A percentile compares a stretch with the other conserved stretches of the same genome.
Conservation (phyloP, 2,329 filamentous ascomycete genomes). For the Lecanicillium sp. region DNA sequence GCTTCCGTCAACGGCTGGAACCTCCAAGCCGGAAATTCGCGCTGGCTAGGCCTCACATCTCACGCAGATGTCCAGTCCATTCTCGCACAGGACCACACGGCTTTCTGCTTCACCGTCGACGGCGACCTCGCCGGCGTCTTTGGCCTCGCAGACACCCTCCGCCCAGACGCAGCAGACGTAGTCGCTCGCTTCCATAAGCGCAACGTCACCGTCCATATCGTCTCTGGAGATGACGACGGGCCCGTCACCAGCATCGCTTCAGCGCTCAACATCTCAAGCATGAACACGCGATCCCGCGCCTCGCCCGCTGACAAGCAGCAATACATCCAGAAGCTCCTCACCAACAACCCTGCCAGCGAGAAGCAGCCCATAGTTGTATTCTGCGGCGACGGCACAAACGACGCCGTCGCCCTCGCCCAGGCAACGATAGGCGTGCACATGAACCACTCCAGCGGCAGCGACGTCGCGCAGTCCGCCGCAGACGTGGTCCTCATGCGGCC, state of each 20-base stretch:
- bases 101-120: slow-evolving; percentile 38
- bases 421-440: slow-evolving; percentile 67
- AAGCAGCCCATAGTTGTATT: slow-evolving; percentile 49
- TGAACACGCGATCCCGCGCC: slow-evolving; percentile 32
- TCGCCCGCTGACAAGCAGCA: slow-evolving; percentile 36
- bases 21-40: slow-evolving; percentile 40
- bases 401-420: slow-evolving; percentile 62
- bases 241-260: slow-evolving; percentile 33
- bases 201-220: slow-evolving; percentile 35
- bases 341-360: neutral
- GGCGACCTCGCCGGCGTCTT: slow-evolving; percentile 29
- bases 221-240: slow-evolving; percentile 46
- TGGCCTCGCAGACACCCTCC: slow-evolving; percentile 37
- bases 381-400: slow-evolving; percentile 72
- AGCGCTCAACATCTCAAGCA: slow-evolving; percentile 28
- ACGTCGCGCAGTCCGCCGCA: slow-evolving; percentile 58
- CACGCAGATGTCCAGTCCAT: slow-evolving; percentile 24
- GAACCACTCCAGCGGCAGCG: slow-evolving; percentile 38
- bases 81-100: slow-evolving; percentile 28
- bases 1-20: slow-evolving; percentile 16
- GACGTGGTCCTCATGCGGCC: slow-evolving; percentile 60
- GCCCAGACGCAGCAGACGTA: slow-evolving; percentile 29
- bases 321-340: slow-evolving; percentile 32
- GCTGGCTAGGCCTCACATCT: slow-evolving; percentile 32
- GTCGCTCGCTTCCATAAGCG: slow-evolving; percentile 26